Base-by-base conservation (phyloP, 192 early-diverging fungal genomes). In the Martensiomyces pterosporus region DNA sequence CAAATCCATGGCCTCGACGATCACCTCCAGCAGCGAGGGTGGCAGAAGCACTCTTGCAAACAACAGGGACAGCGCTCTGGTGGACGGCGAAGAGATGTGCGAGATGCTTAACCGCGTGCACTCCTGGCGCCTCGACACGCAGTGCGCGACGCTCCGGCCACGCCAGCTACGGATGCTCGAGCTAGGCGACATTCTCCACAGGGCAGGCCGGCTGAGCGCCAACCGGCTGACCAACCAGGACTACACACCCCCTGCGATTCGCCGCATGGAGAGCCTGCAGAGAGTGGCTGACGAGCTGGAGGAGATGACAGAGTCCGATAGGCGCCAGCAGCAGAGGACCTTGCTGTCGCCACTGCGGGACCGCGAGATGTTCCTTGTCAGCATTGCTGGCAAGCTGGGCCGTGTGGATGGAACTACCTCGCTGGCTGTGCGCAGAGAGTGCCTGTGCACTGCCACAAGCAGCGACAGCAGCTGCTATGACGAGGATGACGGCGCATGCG, bases 181-280 rank as follows among this genome's bases (percentile, higher is more conserved):
- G 39, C 53, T 68, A 9, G 47, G 66, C 41, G 58, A 68, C 10
- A 68, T 68, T 12, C 44, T 68, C 47, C 43, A 52, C 15, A 49
- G 42, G 37, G 67, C 67, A 4, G 47, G 55, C 19, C 37, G 50
- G 24, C 45, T 70, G 17, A 52, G 34, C 12, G 50, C 60, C 0
- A 51, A 59, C 33, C 40, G 67, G 15, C 39, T 71, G 42, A 46
- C 35, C 4, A 71, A 60, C 43, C 67, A 71, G 53, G 67, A 71
- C 25, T 64, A 48, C 24, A 60, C 61, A 23, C 61, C 50, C 13
- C 39, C 46, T 10, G 2, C 43, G 6, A 38, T 64, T 8, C 47
- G 54, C 9, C 38, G 56, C 34, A 42, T 58, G 14, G 63, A 57
- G 17, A 36, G 63, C 13, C 37, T 64, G 24, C 43, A 64, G 38